These are phyloP conservation scores for Polyporus arcularius DNA, from an alignment of 768 basidiomycete species.

Conservation along the genomic window DNA sequence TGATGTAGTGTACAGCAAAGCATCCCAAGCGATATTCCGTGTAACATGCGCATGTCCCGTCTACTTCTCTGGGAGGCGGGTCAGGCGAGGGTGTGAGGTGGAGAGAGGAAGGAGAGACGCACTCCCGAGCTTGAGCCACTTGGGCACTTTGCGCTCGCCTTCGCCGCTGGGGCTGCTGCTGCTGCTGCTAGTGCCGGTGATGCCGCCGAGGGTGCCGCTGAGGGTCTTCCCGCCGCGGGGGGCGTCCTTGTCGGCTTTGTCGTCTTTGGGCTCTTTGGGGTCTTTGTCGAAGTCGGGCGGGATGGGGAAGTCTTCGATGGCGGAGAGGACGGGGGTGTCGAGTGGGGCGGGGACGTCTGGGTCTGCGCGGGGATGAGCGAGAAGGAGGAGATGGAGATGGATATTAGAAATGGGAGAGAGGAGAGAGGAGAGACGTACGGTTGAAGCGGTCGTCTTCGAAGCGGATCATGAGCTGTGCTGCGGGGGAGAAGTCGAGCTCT, in stretches of 20 bases:
- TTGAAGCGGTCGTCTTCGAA: slow-evolving; percentile 77
- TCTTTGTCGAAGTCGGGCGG: slow-evolving; percentile 44
- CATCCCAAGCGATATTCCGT: not conserved
- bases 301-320: slow-evolving; percentile 66
- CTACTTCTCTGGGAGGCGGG: not conserved
- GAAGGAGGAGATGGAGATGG: not conserved
- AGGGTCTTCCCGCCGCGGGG: slow-evolving; percentile 5
- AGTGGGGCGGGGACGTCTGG: slow-evolving; percentile 65
- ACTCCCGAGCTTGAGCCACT: slow-evolving; percentile 80
- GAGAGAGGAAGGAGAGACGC: slow-evolving; percentile 7
- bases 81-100: not conserved
- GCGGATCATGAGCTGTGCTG: slow-evolving; percentile 72
- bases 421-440: slow-evolving; percentile 42
- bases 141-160: slow-evolving; percentile 64
- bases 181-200: not conserved
- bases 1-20: not conserved
- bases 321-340: slow-evolving; percentile 50
- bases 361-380: slow-evolving; percentile 38
- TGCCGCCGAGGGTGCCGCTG: slow-evolving; percentile 5
- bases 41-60: too few relatives aligned
- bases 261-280: slow-evolving; percentile 5
- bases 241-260: not conserved
- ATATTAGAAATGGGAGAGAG: not conserved
- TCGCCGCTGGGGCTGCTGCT: slow-evolving; percentile 1
- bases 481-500: slow-evolving; percentile 77